These are phyloP conservation scores for Erodium trifolium DNA, from an alignment of 441 rosid genomes.

Conservation along the genomic window DNA sequence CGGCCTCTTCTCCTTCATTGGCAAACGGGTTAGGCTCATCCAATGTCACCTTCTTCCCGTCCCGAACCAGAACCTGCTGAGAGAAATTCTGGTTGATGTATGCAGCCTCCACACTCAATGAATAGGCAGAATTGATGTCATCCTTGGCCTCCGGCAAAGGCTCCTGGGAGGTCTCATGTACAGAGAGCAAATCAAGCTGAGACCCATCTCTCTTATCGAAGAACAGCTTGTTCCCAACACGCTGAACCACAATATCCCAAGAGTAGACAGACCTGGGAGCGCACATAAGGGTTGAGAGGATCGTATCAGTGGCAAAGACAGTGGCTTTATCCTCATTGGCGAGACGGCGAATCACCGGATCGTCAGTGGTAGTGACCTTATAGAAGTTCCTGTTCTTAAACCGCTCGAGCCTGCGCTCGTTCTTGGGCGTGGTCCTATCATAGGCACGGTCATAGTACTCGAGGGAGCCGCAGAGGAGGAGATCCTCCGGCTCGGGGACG, in stretches of 20 bases:
- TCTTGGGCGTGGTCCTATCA: slow-evolving; percentile 71
- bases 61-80: slow-evolving; percentile 72
- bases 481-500: slow-evolving; percentile 70
- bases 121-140: slow-evolving; percentile 73
- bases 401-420: slow-evolving; percentile 71
- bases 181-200: slow-evolving; percentile 73
- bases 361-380: slow-evolving; percentile 88
- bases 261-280: slow-evolving; percentile 83
- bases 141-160: slow-evolving; percentile 84
- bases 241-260: slow-evolving; percentile 78
- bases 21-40: slow-evolving; percentile 86
- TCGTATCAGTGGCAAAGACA: slow-evolving; percentile 74
- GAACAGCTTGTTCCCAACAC: slow-evolving; percentile 78
- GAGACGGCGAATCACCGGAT: slow-evolving; percentile 68
- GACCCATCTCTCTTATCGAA: slow-evolving; percentile 82
- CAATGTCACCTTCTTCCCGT: slow-evolving; percentile 65
- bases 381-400: slow-evolving; percentile 76
- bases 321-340: slow-evolving; percentile 86
- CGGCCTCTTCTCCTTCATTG: slow-evolving; percentile 77
- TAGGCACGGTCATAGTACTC: slow-evolving; percentile 60
- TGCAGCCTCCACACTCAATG: slow-evolving; percentile 78
- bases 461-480: slow-evolving; percentile 58
- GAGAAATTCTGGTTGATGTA: slow-evolving; percentile 82
- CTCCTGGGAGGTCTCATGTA: slow-evolving; percentile 83
- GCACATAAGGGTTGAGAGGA: slow-evolving; percentile 71